Base-by-base conservation (phyloP, 495 filamentous ascomycete genomes). In the Neurospora sp. region DNA sequence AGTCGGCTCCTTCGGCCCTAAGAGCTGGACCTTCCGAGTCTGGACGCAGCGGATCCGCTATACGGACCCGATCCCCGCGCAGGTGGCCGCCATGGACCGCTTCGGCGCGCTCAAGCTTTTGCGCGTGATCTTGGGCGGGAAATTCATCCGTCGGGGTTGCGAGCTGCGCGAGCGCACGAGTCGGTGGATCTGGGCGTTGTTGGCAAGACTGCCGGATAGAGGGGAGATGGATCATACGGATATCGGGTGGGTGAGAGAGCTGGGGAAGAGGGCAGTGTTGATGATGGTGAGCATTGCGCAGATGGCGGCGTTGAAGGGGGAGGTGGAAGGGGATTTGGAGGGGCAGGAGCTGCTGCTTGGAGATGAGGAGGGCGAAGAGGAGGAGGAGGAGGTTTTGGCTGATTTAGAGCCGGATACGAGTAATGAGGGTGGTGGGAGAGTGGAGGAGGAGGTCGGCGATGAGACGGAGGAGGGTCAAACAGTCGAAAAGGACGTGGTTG, bases 81-180 rank as follows among this genome's bases (percentile, higher is more conserved):
- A 94, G 77, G 77, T 95, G 21, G 90, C 89, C 0, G 86, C 86
- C 24, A 90, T 95, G 89, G 86, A 91, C 76, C 87, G 87, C 72
- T 83, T 83, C 4, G 85, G 83, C 72, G 87, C 91, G 4, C 77
- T 93, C 21, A 83, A 84, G 24, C 81, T 93, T 37, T 73, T 92
- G 15, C 78, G 84, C 19, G 73, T 83, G 13, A 74, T 88, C 19
- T 77, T 84, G 4, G 77, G 80, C 38, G 84, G 84, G 70, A 84
- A 83, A 66, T 83, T 86, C 70, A 76, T 91, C 19, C 81, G 84
- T 13, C 84, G 85, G 17, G 81, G 81, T 7, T 74, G 83, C 40
- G 77, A 84, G 54, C 78, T 91, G 38, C 79, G 80, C 54, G 81
- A 82, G 73, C 81, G 83, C 19, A 85, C 84, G 0, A 88, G 89